Evolutionary conservation across 441 rosid species (phyloP), one percentile per base, ranked within the genome.

Genomic region (Jatropha multifida): DNA sequence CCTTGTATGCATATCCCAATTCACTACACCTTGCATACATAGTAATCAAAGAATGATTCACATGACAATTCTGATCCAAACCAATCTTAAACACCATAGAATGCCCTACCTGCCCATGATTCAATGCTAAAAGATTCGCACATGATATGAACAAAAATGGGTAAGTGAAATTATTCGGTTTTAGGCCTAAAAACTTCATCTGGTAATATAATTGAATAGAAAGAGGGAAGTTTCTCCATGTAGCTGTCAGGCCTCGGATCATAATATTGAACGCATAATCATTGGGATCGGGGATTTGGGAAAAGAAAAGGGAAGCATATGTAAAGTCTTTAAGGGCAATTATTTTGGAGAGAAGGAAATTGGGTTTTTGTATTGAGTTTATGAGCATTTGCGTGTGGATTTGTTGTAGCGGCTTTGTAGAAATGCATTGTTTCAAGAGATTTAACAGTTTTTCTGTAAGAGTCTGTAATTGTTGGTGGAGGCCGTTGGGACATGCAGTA

Each of bases 301-400:
- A 56, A 81, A 94, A 91, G 56, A 94, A 74, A 60, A 80, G 73
- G 46, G 88, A 85, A 23, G 97, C 90, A 42, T 94, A 90, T 68
- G 67, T 3, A 72, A 82, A 83, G 80, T 90, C 85, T 38, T 83
- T 86, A 76, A 92, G 85, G 64, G 83, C 85, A 62, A 94, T 84
- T 83, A 91, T 83, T 69, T 79, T 91, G 76, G 93, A 81, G 79
- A 94, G 92, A 62, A 94, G 82, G 74, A 86, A 88, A 62, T 90
- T 92, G 65, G 92, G 89, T 73, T 84, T 85, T 15, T 79, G 76
- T 37, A 86, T 9, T 61, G 86, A 73, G 74, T 85, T 76, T 4
- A 84, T n/a, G 68, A 88, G 76, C 98, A 94, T 92, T 78, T 90
- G 94, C 0, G 92, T 69, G 78, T 94, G 97, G 54, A 88, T 77